Conservation (phyloP, 768 basidiomycete genomes). For the Boletus insuetus region DNA sequence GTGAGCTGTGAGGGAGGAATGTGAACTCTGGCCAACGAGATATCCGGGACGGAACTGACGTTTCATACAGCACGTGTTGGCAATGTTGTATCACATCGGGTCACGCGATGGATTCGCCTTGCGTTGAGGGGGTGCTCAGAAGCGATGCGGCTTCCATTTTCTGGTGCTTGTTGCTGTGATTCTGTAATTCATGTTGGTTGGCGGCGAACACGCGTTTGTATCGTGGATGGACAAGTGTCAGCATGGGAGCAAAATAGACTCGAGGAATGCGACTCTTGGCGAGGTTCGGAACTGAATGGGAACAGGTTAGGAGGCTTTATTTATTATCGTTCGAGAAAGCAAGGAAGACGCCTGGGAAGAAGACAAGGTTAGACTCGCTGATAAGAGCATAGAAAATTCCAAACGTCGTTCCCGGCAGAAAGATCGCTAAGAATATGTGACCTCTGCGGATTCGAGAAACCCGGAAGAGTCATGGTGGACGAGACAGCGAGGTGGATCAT, state of each 20-base stretch:
- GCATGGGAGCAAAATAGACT: background rate
- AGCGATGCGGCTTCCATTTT: slow-evolving; percentile 23
- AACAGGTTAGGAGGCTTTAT: background rate
- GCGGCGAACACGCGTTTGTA: slow-evolving; percentile 21
- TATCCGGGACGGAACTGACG: slow-evolving; percentile 27
- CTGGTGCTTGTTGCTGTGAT: slow-evolving; percentile 13
- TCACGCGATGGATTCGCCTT: slow-evolving; percentile 25
- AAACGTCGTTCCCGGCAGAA: background rate
- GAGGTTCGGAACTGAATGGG: slow-evolving; percentile 12
- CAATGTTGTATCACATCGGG: slow-evolving; percentile 29
- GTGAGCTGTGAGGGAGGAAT: slow-evolving; percentile 14
- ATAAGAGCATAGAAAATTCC: slow-evolving; percentile 22
- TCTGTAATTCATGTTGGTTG: slow-evolving; percentile 16
- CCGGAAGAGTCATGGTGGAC: background rate
- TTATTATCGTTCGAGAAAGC: slow-evolving; percentile 9
- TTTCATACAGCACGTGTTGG: slow-evolving; percentile 29
- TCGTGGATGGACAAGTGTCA: slow-evolving; percentile 9
- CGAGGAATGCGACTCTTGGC: slow-evolving; percentile 5
- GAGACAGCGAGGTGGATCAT: background rate
- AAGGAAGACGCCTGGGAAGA: background rate
- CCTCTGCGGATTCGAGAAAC: background rate
- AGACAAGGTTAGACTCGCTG: slow-evolving; percentile 1
- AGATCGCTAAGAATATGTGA: slow-evolving; percentile 5
- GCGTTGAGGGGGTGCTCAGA: slow-evolving; percentile 26
- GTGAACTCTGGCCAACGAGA: slow-evolving; percentile 20